Percentiles rank a stretch among this genome's conserved stretches.
These are phyloP conservation scores for Aethionema arabicum DNA, from an alignment of 345 rosid species.

Conservation along the genomic window DNA sequence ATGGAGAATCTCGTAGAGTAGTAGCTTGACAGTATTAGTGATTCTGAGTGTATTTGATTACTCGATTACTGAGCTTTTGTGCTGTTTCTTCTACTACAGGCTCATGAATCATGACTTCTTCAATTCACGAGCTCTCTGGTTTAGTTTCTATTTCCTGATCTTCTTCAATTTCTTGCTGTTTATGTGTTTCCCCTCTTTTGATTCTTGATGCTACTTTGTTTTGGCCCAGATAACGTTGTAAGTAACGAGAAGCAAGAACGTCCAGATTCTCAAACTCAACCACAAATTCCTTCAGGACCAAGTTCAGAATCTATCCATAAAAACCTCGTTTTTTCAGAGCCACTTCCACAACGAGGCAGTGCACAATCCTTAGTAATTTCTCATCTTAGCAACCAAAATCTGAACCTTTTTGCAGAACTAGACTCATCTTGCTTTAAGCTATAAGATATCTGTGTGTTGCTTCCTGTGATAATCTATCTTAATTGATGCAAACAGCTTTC, in stretches of 20 bases:
- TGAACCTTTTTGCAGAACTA: slow-evolving; percentile 13
- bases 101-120: slow-evolving; percentile 40
- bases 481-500: background rate
- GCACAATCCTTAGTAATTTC: slow-evolving; percentile 62
- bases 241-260: slow-evolving; percentile 64
- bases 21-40: no score
- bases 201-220: slow-evolving; percentile 2
- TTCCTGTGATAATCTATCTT: slow-evolving; percentile 1
- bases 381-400: background rate
- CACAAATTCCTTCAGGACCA: slow-evolving; percentile 48
- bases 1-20: background rate
- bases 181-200: slow-evolving; percentile 1
- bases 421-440: slow-evolving; percentile 1
- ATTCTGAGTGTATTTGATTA: background rate
- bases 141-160: slow-evolving; percentile 17
- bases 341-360: slow-evolving; percentile 49
- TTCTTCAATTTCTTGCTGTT: background rate
- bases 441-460: slow-evolving; percentile 4
- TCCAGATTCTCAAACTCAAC: slow-evolving; percentile 47
- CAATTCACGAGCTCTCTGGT: slow-evolving; percentile 40
- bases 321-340: slow-evolving; percentile 49
- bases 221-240: slow-evolving; percentile 57
- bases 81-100: slow-evolving; percentile 18
- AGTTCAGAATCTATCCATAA: slow-evolving; percentile 51
- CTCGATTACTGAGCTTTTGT: slow-evolving; percentile 19